Evolutionary conservation across 2,329 filamentous ascomycete species (phyloP).

Genomic region (Camillea tinctor): DNA sequence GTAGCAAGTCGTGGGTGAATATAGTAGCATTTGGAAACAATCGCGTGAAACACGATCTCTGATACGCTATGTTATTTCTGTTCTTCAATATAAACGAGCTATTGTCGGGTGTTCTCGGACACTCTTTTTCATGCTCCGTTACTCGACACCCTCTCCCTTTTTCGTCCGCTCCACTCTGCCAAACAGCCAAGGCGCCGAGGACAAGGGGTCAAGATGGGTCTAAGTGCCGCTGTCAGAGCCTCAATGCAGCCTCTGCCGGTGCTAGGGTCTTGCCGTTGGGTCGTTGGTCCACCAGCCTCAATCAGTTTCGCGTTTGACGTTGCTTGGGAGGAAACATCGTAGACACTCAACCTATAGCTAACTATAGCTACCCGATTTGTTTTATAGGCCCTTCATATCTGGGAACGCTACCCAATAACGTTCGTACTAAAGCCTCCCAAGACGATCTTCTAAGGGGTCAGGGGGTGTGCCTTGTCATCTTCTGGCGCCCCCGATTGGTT

Average conservation of each 20-base stretch:
- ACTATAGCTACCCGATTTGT: neutral
- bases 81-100: conserved; percentile 1
- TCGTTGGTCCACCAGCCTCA: conserved; percentile 19
- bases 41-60: conserved; percentile 11
- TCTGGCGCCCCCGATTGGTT: conserved; percentile 7
- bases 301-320: conserved; percentile 23
- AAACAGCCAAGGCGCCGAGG: conserved; percentile 9
- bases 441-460: conserved; percentile 18
- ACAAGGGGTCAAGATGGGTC: neutral
- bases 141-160: conserved; percentile 2
- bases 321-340: conserved; percentile 14
- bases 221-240: neutral
- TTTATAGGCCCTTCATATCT: neutral
- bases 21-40: conserved; percentile 8
- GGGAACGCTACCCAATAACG: conserved; percentile 11
- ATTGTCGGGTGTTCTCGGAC: conserved; percentile 14
- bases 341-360: conserved; percentile 4
- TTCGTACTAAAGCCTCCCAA: conserved; percentile 16
- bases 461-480: conserved; percentile 7
- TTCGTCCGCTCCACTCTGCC: conserved; percentile 16
- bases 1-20: neutral
- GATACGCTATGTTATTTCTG: conserved; percentile 10
- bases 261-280: neutral
- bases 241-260: neutral
- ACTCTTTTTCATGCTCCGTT: conserved; percentile 1